These are phyloP conservation scores for Phlyctochytrium bullatum DNA, from an alignment of 192 early-diverging fungal species.

Conservation along the genomic window DNA sequence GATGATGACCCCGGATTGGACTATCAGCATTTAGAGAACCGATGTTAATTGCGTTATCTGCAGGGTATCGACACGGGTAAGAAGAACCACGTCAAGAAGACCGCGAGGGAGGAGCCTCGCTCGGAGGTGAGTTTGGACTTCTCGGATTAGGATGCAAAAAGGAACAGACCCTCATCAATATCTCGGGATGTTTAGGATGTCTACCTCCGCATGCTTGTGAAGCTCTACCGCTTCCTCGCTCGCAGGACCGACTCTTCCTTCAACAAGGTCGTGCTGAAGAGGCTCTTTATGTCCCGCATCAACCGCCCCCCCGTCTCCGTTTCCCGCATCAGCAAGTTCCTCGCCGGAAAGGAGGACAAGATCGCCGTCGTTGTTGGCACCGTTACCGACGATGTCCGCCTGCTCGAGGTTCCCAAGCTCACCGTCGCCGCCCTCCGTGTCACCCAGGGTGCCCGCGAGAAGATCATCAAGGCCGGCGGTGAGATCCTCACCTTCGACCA, in stretches of 20 bases:
- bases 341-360: slow-evolving; percentile 79
- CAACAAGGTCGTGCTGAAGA: slow-evolving; percentile 98
- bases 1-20: no score
- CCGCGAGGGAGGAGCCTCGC: slow-evolving; percentile 81
- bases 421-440: slow-evolving; percentile 93
- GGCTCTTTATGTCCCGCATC: slow-evolving; percentile 97
- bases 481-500: slow-evolving; percentile 98
- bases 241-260: slow-evolving; percentile 98
- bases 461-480: slow-evolving; percentile 98
- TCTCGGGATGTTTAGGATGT: slow-evolving; percentile 70
- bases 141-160: not conserved
- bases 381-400: slow-evolving; percentile 93
- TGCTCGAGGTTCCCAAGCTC: slow-evolving; percentile 92
- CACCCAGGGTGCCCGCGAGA: slow-evolving; percentile 93
- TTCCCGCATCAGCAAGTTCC: slow-evolving; percentile 79
- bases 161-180: not conserved
- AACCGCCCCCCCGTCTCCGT: slow-evolving; percentile 95
- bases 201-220: slow-evolving; percentile 98
- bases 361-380: slow-evolving; percentile 94
- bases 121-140: slow-evolving; percentile 51
- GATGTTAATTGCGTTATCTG: no score
- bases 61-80: slow-evolving; percentile 98
- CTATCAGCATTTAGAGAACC: no score
- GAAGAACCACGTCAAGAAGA: slow-evolving; percentile 99
- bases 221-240: slow-evolving; percentile 99